Evolutionary conservation across 2,329 filamentous ascomycete genomes (phyloP), one percentile per base, ranked within the genome.

Genomic region (Stagonosporopsis vannaccii): DNA sequence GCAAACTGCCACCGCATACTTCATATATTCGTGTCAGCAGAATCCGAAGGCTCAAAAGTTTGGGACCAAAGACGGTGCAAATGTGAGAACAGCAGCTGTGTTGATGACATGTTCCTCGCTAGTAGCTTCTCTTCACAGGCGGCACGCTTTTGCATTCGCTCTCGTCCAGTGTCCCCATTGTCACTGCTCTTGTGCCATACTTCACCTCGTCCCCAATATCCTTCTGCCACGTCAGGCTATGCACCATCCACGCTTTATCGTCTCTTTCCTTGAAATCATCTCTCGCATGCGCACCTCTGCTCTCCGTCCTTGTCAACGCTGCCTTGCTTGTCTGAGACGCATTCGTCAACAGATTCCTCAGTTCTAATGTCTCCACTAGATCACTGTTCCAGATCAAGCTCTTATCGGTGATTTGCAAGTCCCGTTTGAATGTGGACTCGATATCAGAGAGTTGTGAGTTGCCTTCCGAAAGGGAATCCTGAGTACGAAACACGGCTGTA

Each of bases 331-430:
- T 82, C 65, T 82, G 80, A 23, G 69, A 67, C 2, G 80, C 80
- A 60, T 79, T 80, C 1, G 79, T 80, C 11, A 82, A 62, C 3
- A 82, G 51, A 66, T 82, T 82, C 25, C 79, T 63, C 60, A 79
- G 62, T 61, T 82, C 80, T 1, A 82, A 68, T 9, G 80, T 80
- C 64, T 82, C 80, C 2, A 82, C 69, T 3, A 82, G 63, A 56
- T 82, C 80, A 1, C 70, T 75, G 56, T 82, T 82, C 80, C 80
- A 82, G n/a, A 82, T 79, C 58, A 82, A 64, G 17, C 71, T 77
- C 48, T 74, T 72, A 56, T 82, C 80, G 2, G 70, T 76, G 3
- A 82, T 63, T 0, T 61, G 62, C 2, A 82, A 52, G 12, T 75
- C 64, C 6, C 59, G 66, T 13, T 60, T 62, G 51, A 80, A 81